Base-by-base conservation (phyloP, 768 basidiomycete genomes). In the Gloeopeniophorella convolvens region DNA sequence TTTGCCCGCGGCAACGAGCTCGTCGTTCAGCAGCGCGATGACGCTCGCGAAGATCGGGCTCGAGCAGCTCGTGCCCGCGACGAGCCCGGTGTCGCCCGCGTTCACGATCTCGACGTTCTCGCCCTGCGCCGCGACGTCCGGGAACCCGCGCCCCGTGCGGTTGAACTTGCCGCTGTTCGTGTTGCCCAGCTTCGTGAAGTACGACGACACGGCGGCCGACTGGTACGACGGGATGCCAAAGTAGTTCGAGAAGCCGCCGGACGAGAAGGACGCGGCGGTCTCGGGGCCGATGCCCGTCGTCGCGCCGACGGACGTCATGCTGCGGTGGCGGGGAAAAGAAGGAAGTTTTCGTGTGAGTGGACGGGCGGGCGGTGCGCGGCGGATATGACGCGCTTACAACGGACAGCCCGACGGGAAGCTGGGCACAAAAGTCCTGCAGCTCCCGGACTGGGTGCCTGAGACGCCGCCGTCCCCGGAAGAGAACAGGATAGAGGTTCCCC, bases 51-150 rank as follows among this genome's bases (percentile, higher is more conserved):
- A 66, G 33, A 64, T 65, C 15, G 68, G 68, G 43, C 60, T 62
- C 33, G 67, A 64, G 52, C 62, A 64, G 46, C 61, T 62, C 20
- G 69, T 70, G 12, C 68, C 68, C 13, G 45, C 60, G 44, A 66
- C 62, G 33, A 53, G 34, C 4, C 50, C 60, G 8, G 50, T 26
- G 39, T 56, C 18, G 21, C 46, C 50, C 39, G 48, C 34, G 51
- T 51, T 30, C 28, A 61, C 52, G 50, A 68, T 65, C 54, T 58
- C 58, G 42, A 66, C 64, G 52, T 66, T 62, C 32, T 65, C 50
- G 11, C 67, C 70, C 49, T 65, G 61, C 9, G 76, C 72, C 15
- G 72, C 61, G 42, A 77, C 62, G 62, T 78, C 76, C 20, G 77
- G 76, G 65, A 69, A 77, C 4, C 58, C 73, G 43, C 74, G 74